Evolutionary conservation across 2,329 filamentous ascomycete species (phyloP).

Genomic region (Sodiomyces alkalinus): DNA sequence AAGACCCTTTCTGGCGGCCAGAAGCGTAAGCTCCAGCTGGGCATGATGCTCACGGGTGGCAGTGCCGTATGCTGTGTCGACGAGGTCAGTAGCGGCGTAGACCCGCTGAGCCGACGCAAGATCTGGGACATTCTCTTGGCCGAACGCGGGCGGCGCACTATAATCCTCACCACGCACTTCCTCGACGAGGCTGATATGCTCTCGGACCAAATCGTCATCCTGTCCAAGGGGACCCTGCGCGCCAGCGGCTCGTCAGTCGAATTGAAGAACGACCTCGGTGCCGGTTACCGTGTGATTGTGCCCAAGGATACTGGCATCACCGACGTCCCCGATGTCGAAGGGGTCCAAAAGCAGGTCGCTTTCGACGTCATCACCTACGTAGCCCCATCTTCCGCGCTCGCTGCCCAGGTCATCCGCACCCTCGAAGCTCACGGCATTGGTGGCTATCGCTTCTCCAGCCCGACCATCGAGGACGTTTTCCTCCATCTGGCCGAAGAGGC

Average conservation of each 20-base stretch:
- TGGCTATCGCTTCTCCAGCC: slow-evolving; percentile 76
- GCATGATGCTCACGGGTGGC: slow-evolving; percentile 66
- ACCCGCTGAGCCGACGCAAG: slow-evolving; percentile 46
- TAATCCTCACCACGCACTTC: slow-evolving; percentile 61
- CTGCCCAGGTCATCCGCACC: slow-evolving; percentile 53
- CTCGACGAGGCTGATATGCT: slow-evolving; percentile 62
- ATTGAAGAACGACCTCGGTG: slow-evolving; percentile 50
- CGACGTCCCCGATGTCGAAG: slow-evolving; percentile 34
- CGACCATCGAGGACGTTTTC: slow-evolving; percentile 88
- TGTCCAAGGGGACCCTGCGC: slow-evolving; percentile 51
- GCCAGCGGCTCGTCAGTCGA: slow-evolving; percentile 54
- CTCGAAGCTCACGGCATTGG: slow-evolving; percentile 51
- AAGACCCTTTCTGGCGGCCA: slow-evolving; percentile 59
- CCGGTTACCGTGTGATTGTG: slow-evolving; percentile 15
- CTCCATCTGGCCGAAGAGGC: slow-evolving; percentile 73
- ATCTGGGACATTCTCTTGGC: slow-evolving; percentile 46
- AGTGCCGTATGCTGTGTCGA: slow-evolving; percentile 60
- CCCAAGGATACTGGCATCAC: slow-evolving; percentile 27
- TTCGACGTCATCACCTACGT: slow-evolving; percentile 63
- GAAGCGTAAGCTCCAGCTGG: slow-evolving; percentile 61
- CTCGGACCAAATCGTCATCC: slow-evolving; percentile 54
- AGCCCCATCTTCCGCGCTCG: slow-evolving; percentile 52
- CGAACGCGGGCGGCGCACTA: slow-evolving; percentile 50
- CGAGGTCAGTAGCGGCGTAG: slow-evolving; percentile 59
- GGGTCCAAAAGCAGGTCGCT: slow-evolving; percentile 38